These are phyloP conservation scores for Myriosclerotinia curreyana DNA, from an alignment of 2,329 filamentous ascomycete genomes.

Conservation along the genomic window DNA sequence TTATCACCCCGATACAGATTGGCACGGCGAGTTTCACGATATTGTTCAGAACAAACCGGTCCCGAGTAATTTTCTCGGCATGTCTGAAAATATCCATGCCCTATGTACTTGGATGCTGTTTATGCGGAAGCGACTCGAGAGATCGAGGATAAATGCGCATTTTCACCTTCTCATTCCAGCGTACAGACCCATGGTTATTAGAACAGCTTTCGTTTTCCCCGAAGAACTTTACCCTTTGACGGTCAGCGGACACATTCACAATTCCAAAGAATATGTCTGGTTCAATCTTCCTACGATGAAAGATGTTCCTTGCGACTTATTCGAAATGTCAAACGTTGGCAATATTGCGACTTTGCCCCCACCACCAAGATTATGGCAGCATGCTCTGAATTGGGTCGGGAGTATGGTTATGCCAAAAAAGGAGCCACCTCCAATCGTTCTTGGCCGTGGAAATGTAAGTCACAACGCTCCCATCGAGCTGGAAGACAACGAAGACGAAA, in stretches of 20 bases:
- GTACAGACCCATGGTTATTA: conserved; percentile 43
- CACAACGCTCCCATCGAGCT: conserved; percentile 4
- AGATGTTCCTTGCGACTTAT: conserved; percentile 17
- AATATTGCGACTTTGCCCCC: conserved; percentile 21
- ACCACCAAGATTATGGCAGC: conserved; percentile 18
- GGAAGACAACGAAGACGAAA: conserved; percentile 16
- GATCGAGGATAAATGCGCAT: conserved; percentile 34
- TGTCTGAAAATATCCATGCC: conserved; percentile 44
- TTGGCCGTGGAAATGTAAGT: conserved; percentile 9
- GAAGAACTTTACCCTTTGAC: conserved; percentile 42
- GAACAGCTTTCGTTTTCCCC: conserved; percentile 41
- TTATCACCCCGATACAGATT: conserved; percentile 45
- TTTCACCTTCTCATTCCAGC: conserved; percentile 44
- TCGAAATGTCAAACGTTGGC: conserved; percentile 20
- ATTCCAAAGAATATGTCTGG: conserved; percentile 42
- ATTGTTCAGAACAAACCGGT: conserved; percentile 41
- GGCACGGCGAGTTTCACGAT: conserved; percentile 44
- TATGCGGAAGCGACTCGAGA: conserved; percentile 27
- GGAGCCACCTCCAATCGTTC: conserved; percentile 18
- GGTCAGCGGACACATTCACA: conserved; percentile 44
- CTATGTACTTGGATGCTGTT: conserved; percentile 43
- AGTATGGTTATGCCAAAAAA: conserved; percentile 18
- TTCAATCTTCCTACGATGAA: conserved; percentile 39
- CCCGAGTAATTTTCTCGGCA: conserved; percentile 42
- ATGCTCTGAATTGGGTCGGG: conserved; percentile 19